These are phyloP conservation scores for Neurospora sp. DNA, from an alignment of 495 filamentous ascomycete genomes.

Conservation along the genomic window DNA sequence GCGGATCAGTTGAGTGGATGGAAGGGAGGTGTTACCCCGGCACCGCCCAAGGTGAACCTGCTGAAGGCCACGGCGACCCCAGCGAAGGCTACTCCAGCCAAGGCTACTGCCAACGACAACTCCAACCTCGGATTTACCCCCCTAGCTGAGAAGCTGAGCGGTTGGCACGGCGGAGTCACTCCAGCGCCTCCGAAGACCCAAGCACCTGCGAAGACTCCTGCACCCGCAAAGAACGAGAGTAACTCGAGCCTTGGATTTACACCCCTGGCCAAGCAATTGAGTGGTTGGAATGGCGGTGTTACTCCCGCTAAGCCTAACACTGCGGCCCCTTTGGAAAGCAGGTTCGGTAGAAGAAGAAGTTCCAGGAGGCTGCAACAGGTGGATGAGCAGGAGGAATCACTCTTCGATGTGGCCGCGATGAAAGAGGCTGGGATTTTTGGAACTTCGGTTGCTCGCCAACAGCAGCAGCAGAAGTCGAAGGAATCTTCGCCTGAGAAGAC, in stretches of 20 bases:
- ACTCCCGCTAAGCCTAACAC: background rate
- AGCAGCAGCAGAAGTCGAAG: background rate
- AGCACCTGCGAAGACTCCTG: background rate
- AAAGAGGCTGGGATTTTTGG: background rate
- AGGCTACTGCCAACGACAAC: background rate
- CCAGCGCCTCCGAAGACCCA: background rate
- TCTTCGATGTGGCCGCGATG: background rate
- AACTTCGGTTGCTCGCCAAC: background rate
- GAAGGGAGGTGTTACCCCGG: conserved; percentile 4
- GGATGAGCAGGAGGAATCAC: background rate
- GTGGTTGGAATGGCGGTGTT: conserved; percentile 43
- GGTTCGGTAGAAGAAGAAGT: background rate
- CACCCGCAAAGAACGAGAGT: background rate
- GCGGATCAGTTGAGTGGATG: background rate
- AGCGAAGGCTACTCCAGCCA: background rate
- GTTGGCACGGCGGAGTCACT: background rate
- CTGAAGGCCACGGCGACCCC: background rate
- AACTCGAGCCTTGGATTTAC: conserved; percentile 41
- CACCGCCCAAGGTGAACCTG: background rate
- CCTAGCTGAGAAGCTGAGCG: background rate
- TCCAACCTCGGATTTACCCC: background rate
- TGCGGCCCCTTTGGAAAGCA: background rate
- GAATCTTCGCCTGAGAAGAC: background rate
- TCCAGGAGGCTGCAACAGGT: background rate
- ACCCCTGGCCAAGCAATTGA: conserved; percentile 49